phyloP scores from a whole-genome alignment of 495 filamentous ascomycete species.

The Penicillium cinerascens region DNA sequence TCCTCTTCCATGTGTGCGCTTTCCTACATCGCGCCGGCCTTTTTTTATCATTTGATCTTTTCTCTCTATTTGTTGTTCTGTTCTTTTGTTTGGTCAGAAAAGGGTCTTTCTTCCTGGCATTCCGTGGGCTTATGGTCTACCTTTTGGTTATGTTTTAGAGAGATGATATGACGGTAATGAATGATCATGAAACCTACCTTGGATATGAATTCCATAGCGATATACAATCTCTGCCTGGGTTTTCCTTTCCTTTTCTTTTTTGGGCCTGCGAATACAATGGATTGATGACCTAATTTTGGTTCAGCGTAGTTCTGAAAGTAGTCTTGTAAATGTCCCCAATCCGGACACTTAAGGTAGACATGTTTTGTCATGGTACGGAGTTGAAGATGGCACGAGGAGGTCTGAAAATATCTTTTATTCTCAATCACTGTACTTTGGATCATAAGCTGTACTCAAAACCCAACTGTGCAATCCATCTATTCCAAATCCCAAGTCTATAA shows the following conservation, averaged over 20 bases:
- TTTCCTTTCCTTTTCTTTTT: neutral
- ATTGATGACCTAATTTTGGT: neutral
- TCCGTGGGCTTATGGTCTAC: conserved; percentile 3
- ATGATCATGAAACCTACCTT: conserved; percentile 22
- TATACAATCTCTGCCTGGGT: conserved; percentile 1
- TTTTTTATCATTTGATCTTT: neutral
- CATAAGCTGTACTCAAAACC: neutral
- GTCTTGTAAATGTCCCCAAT: neutral
- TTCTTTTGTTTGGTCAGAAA: conserved; percentile 15
- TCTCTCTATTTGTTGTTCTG: conserved; percentile 4
- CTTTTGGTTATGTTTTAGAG: conserved; percentile 26
- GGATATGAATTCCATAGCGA: conserved; percentile 2
- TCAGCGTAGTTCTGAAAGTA: neutral
- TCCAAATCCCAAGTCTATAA: neutral
- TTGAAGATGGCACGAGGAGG: no score
- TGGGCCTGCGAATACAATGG: neutral
- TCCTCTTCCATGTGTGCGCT: conserved; percentile 28
- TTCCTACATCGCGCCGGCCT: conserved; percentile 12
- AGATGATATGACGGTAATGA: conserved; percentile 36
- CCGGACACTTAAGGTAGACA: no score
- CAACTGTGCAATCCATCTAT: neutral
- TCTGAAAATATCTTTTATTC: no score
- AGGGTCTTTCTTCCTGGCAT: conserved; percentile 19
- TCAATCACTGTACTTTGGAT: neutral
- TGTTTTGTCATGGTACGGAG: no score